A percentile compares a stretch with the other conserved stretches of the same genome.
Conservation (phyloP, 768 basidiomycete genomes). For the Boletus eberwhitei region DNA sequence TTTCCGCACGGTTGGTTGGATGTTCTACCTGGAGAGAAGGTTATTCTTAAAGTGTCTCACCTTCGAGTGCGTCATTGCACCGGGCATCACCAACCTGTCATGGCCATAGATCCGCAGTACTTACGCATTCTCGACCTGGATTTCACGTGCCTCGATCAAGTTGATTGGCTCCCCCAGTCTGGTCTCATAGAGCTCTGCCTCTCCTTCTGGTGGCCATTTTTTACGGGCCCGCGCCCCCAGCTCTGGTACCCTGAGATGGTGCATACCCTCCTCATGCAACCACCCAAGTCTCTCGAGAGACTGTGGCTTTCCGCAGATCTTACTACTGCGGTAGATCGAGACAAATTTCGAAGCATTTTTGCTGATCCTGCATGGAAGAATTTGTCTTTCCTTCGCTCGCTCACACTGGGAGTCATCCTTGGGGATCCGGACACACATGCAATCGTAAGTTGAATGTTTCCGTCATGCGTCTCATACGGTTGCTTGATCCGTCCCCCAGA, state of each 20-base stretch:
- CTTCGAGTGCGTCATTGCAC: background rate
- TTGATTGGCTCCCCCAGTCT: background rate
- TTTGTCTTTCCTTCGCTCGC: slow-evolving; percentile 5
- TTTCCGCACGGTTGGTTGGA: slow-evolving; percentile 1
- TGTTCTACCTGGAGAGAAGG: background rate
- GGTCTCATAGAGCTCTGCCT: slow-evolving; percentile 4
- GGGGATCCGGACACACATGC: too few relatives aligned
- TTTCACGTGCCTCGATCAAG: background rate
- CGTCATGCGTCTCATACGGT: background rate
- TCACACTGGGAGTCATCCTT: background rate
- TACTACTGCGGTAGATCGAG: background rate
- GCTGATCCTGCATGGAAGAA: background rate
- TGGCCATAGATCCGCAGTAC: background rate
- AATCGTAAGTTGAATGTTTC: background rate
- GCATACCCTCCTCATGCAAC: background rate
- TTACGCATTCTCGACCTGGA: background rate
- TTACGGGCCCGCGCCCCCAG: background rate
- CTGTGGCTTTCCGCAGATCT: background rate
- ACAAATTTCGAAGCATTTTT: background rate
- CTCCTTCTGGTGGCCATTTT: too few relatives aligned
- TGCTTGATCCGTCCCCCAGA: slow-evolving; percentile 2
- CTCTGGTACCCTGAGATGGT: background rate
- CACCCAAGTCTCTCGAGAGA: background rate
- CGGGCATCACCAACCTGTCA: background rate
- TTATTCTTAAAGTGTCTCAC: slow-evolving; percentile 4